Base-by-base conservation (phyloP, 169 alveolate genomes). In the Cystoisospora suis region DNA sequence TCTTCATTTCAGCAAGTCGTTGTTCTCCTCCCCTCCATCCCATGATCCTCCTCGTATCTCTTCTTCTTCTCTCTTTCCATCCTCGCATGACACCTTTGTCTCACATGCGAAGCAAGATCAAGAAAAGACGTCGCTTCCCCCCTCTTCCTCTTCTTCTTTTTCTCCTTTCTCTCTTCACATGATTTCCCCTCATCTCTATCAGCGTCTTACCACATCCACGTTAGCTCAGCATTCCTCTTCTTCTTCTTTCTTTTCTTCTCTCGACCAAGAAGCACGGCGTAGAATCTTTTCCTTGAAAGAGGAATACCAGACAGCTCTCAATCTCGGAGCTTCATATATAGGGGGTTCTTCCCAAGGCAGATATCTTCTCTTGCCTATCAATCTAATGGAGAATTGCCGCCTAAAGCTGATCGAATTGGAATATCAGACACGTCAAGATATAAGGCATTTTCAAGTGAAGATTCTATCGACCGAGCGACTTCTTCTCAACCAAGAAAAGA, bases 321-420 rank as follows among this genome's bases (percentile, higher is more conserved):
- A 53, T 32, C 83, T 72, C 32, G 53, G 83, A 4, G 47, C 83
- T n/a, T 32, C 83, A 2, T 72, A 40, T 17, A 53, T 72, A 27
- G 83, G 83, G 56, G 83, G 83, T 56, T 72, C 83, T 32, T 29
- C 23, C 38, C 9, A 40, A 17, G 83, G 83, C 5, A 46, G 83
- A 12, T 72, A 40, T 9, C 45, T 72, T 3, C 53, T 72, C 15
- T 27, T 72, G 56, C 15, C 83, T n/a, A 4, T 72, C 6, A n/a
- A n/a, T n/a, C 38, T 40, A 53, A 34, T 72, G 58, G 58, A 38
- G 83, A 34, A 17, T 7, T 23, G 47, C 45, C 83, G 83, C 47
- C 1, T 46, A 27, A n/a, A 29, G 1, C 56, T 72, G 17, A 38
- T 38, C 40, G 58, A 72, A 0, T 1, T 72, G 47, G 83, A 72